Evolutionary conservation across 116 monocot genomes (phyloP).

Genomic region (Cymodocea nodosa): DNA sequence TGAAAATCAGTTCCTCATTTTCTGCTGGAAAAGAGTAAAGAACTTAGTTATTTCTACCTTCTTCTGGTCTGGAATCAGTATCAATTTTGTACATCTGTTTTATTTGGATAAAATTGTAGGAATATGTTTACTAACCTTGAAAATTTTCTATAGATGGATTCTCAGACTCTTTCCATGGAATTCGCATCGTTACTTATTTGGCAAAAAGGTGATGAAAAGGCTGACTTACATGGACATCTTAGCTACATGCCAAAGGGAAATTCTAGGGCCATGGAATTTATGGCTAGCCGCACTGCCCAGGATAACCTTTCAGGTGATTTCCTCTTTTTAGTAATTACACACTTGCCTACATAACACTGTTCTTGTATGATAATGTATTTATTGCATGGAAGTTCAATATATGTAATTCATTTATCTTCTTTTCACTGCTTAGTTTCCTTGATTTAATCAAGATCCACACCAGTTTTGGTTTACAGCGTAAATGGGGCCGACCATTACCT

Average conservation of each 20-base stretch:
- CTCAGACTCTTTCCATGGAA: constrained; percentile 68
- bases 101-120: too few relatives aligned
- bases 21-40: too few relatives aligned
- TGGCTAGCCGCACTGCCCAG: constrained; percentile 19
- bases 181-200: constrained; percentile 68
- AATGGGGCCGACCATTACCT: neutral
- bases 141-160: constrained; percentile 51
- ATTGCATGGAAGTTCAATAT: neutral
- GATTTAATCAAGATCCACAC: neutral
- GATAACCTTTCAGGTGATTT: constrained; percentile 41
- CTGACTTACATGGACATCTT: constrained; percentile 30
- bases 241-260: constrained; percentile 38
- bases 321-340: neutral
- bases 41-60: neutral
- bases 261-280: constrained; percentile 22
- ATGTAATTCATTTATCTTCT: neutral
- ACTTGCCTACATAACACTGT: neutral
- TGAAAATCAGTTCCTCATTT: too few relatives aligned
- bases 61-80: neutral
- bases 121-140: neutral
- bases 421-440: neutral
- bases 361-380: neutral
- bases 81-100: neutral
- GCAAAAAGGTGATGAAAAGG: constrained; percentile 47
- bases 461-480: too few relatives aligned